Percentiles rank a stretch among this genome's conserved stretches.
These are phyloP conservation scores for Geotrichum australiense DNA, from an alignment of 1,139 yeast genomes.

Conservation along the genomic window DNA sequence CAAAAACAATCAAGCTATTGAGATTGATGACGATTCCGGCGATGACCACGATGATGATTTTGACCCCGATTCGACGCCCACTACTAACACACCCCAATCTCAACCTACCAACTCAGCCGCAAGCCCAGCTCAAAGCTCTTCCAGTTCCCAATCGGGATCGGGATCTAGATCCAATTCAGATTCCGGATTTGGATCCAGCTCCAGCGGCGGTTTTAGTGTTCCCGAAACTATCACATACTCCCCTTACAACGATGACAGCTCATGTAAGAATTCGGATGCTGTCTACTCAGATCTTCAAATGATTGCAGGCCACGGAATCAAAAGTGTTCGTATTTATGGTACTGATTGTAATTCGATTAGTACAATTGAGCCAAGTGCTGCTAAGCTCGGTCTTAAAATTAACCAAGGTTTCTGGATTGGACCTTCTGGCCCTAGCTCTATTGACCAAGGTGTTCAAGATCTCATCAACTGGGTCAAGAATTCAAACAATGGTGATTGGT, in stretches of 20 bases:
- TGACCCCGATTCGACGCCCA: too few relatives aligned
- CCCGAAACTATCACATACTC: conserved; percentile 68
- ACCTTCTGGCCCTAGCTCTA: conserved; percentile 54
- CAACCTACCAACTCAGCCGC: too few relatives aligned
- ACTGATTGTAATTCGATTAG: conserved; percentile 70
- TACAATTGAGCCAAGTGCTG: conserved; percentile 58
- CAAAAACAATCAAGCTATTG: too few relatives aligned
- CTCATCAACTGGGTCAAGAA: conserved; percentile 42
- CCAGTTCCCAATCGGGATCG: neutral
- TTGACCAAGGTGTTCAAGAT: conserved; percentile 51
- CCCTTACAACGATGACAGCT: conserved; percentile 63
- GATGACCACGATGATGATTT: too few relatives aligned
- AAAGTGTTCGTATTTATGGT: conserved; percentile 68
- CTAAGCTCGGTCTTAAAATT: conserved; percentile 56
- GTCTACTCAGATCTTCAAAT: conserved; percentile 54
- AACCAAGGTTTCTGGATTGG: conserved; percentile 86
- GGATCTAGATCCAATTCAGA: neutral
- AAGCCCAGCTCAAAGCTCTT: neutral
- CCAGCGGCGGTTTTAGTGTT: conserved; percentile 21
- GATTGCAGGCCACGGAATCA: conserved; percentile 56
- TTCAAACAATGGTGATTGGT: conserved; percentile 51
- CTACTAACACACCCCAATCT: too few relatives aligned
- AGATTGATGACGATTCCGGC: too few relatives aligned
- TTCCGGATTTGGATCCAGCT: neutral
- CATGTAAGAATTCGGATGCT: conserved; percentile 53